A percentile compares a stretch with the other conserved stretches of the same genome.
phyloP scores from a whole-genome alignment of 2,329 filamentous ascomycete species.

The Fusarium continuum region DNA sequence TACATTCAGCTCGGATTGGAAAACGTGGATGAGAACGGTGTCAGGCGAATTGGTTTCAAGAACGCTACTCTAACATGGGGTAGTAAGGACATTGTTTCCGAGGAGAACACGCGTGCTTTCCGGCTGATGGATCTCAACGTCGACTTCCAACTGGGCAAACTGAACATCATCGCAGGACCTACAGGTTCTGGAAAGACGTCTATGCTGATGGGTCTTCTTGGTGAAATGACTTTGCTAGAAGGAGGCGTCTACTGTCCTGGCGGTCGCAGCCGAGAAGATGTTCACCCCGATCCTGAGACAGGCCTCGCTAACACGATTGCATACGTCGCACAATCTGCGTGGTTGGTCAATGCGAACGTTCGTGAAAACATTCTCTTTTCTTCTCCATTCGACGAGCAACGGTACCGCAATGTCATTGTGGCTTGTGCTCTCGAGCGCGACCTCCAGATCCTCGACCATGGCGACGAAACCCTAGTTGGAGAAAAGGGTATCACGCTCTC shows the following conservation, averaged over 20 bases:
- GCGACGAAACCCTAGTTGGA: conserved; percentile 92
- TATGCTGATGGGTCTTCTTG: conserved; percentile 91
- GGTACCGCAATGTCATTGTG: conserved; percentile 88
- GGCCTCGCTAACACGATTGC: conserved; percentile 90
- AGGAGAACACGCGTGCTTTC: conserved; percentile 78
- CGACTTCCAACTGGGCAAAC: conserved; percentile 82
- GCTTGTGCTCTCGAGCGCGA: conserved; percentile 93
- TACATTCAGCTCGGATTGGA: conserved; percentile 82
- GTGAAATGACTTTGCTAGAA: conserved; percentile 89
- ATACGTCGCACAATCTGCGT: conserved; percentile 96
- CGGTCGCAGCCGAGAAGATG: conserved; percentile 84
- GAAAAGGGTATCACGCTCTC: conserved; percentile 98
- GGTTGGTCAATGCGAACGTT: conserved; percentile 95
- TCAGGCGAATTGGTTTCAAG: conserved; percentile 83
- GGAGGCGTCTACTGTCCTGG: conserved; percentile 88
- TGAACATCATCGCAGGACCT: conserved; percentile 92
- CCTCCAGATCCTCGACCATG: conserved; percentile 88
- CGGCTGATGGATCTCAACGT: conserved; percentile 84
- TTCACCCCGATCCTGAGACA: conserved; percentile 82
- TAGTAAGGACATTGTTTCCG: conserved; percentile 66
- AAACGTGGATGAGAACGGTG: conserved; percentile 73
- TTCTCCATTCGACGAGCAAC: conserved; percentile 78
- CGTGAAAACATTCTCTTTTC: conserved; percentile 96
- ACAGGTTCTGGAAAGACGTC: conserved; percentile 97
- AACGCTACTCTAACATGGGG: conserved; percentile 92